Percentiles rank a stretch among this genome's conserved stretches.
phyloP scores from a whole-genome alignment of 352 stramenopile genomes.

The Detonula confervacea region DNA sequence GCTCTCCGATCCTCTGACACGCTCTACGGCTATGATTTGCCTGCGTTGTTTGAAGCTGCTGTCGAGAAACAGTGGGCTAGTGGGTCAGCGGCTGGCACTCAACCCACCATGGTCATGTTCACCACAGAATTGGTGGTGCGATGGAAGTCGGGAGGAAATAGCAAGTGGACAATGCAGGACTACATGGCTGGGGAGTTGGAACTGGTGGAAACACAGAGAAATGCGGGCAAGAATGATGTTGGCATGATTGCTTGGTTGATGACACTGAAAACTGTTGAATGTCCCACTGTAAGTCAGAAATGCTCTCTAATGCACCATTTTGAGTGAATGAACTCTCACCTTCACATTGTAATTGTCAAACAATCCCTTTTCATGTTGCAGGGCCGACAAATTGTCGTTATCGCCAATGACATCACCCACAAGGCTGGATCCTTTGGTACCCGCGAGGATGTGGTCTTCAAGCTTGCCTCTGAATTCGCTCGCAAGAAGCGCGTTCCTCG shows the following conservation, averaged over 20 bases:
- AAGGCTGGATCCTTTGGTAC: constrained; percentile 99
- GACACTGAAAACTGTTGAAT: constrained; percentile 97
- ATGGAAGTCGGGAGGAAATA: constrained; percentile 70
- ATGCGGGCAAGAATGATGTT: constrained; percentile 96
- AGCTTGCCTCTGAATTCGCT: constrained; percentile 95
- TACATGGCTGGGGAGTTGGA: constrained; percentile 86
- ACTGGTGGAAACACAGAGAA: constrained; percentile 87
- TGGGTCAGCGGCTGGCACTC: constrained; percentile 53
- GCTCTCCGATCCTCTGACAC: constrained; percentile 90
- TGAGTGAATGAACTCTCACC: neutral
- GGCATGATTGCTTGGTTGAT: constrained; percentile 99
- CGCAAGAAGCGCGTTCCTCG: constrained; percentile 90
- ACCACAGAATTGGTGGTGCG: constrained; percentile 93
- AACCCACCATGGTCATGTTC: constrained; percentile 90
- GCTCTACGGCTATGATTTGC: constrained; percentile 99
- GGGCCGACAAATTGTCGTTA: constrained; percentile 96
- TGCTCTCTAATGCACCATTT: constrained; percentile 10
- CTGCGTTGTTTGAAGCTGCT: constrained; percentile 97
- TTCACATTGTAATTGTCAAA: neutral
- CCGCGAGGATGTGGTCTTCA: constrained; percentile 98
- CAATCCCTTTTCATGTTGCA: constrained; percentile 17
- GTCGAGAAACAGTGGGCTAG: constrained; percentile 88
- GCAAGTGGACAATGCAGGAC: constrained; percentile 87
- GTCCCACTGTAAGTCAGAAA: constrained; percentile 88
- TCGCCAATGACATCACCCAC: constrained; percentile 99